These are phyloP conservation scores for Agroathelia rolfsii DNA, from an alignment of 1,284 basidiomycete species.

Conservation along the genomic window DNA sequence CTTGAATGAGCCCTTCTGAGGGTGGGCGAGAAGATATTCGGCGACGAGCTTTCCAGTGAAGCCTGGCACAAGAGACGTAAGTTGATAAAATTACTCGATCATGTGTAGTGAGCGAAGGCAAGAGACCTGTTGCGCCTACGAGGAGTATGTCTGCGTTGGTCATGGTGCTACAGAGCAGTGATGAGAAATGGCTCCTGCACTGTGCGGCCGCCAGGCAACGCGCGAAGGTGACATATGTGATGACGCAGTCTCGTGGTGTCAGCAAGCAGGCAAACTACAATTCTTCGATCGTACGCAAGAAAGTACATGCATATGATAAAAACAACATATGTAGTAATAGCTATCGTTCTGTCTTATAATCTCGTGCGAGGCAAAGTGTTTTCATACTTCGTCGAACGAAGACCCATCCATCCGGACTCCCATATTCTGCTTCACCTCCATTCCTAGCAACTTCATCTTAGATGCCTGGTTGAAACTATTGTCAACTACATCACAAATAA, in stretches of 20 bases:
- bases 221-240: too few relatives aligned
- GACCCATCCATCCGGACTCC: slow-evolving; percentile 73
- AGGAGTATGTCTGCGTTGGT: slow-evolving; percentile 61
- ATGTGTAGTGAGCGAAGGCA: slow-evolving; percentile 13
- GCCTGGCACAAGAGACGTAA: slow-evolving; percentile 23
- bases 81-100: slow-evolving; percentile 11
- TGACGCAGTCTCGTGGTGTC: too few relatives aligned
- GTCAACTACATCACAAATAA: slow-evolving; percentile 1
- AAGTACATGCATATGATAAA: too few relatives aligned
- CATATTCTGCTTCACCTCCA: slow-evolving; percentile 73
- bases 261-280: too few relatives aligned
- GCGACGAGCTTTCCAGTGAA: slow-evolving; percentile 58
- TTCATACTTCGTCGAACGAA: slow-evolving; percentile 41
- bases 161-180: too few relatives aligned
- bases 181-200: too few relatives aligned
- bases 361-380: too few relatives aligned
- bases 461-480: slow-evolving; percentile 38
- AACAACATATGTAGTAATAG: too few relatives aligned
- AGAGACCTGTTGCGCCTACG: slow-evolving; percentile 48
- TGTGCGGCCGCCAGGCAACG: too few relatives aligned
- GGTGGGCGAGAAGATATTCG: slow-evolving; percentile 50
- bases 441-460: slow-evolving; percentile 74
- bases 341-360: too few relatives aligned
- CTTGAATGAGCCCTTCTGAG: slow-evolving; percentile 47
- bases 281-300: too few relatives aligned